phyloP scores from a whole-genome alignment of 2,329 filamentous ascomycete genomes.

The Aotearoamyces nothofagi region DNA sequence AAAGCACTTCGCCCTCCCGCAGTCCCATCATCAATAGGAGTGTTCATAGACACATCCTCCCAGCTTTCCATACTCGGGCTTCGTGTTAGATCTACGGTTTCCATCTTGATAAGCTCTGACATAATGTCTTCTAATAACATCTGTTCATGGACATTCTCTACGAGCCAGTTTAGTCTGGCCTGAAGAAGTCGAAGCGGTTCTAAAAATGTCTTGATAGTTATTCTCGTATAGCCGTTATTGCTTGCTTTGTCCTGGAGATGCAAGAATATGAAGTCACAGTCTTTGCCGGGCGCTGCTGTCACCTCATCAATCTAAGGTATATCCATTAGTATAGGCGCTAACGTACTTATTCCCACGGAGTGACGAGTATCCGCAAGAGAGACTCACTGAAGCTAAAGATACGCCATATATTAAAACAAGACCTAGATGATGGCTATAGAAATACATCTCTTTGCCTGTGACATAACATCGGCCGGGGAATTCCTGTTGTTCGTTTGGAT shows the following conservation, averaged over 20 bases:
- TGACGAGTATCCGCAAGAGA: too few species aligned
- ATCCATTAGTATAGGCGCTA: too few species aligned
- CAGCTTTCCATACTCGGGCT: constrained; percentile 77
- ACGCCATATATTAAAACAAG: constrained; percentile 70
- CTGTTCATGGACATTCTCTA: constrained; percentile 64
- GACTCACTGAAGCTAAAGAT: constrained; percentile 59
- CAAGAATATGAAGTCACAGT: constrained; percentile 85
- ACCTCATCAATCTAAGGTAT: constrained; percentile 77
- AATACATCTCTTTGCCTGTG: constrained; percentile 78
- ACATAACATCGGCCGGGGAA: constrained; percentile 81
- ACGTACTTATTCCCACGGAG: too few species aligned
- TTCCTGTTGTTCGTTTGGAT: constrained; percentile 56
- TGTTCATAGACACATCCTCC: constrained; percentile 60
- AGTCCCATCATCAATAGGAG: constrained; percentile 43
- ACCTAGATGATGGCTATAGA: constrained; percentile 91
- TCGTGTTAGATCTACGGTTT: constrained; percentile 39
- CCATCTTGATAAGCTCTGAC: constrained; percentile 58
- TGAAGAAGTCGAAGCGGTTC: constrained; percentile 76
- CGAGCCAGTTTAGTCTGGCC: constrained; percentile 67
- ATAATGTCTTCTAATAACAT: constrained; percentile 58
- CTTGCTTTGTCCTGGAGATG: constrained; percentile 34
- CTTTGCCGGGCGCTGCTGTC: constrained; percentile 73
- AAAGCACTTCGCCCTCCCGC: constrained; percentile 20
- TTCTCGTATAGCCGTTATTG: constrained; percentile 24
- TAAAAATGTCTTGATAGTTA: constrained; percentile 86